Conservation (phyloP, 2,329 filamentous ascomycete species). For the Aphanoascus verrucosus region DNA sequence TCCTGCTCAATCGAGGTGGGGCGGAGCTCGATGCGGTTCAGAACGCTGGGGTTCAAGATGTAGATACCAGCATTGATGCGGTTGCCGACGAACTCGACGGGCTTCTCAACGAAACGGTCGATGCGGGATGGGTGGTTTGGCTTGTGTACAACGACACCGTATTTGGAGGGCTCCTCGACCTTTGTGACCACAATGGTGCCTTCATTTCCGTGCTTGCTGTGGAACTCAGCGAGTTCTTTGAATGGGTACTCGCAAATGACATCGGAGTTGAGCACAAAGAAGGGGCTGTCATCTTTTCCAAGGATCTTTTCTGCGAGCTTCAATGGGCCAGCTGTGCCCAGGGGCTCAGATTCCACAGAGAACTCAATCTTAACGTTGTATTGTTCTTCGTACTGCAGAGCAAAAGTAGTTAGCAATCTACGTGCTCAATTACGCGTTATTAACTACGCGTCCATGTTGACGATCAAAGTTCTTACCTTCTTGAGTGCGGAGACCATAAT, state of each 20-base stretch:
- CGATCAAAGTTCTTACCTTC: constrained; percentile 55
- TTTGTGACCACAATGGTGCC: constrained; percentile 98
- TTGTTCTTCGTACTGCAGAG: constrained; percentile 65
- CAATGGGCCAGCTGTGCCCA: constrained; percentile 87
- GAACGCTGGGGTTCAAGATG: constrained; percentile 86
- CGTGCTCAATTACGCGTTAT: background rate
- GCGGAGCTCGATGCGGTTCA: constrained; percentile 85
- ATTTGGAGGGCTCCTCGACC: constrained; percentile 97
- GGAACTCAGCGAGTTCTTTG: constrained; percentile 77
- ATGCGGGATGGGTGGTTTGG: constrained; percentile 82
- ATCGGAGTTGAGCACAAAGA: constrained; percentile 98
- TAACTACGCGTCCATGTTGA: too few species aligned
- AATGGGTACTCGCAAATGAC: constrained; percentile 98
- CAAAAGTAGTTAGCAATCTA: background rate
- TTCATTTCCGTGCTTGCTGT: constrained; percentile 85
- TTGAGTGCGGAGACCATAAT: constrained; percentile 90
- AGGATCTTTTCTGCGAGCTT: constrained; percentile 91
- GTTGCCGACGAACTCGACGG: constrained; percentile 96
- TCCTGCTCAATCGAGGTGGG: constrained; percentile 98
- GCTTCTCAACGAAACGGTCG: constrained; percentile 99
- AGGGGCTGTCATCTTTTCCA: constrained; percentile 83
- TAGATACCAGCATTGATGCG: constrained; percentile 98
- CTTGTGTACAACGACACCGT: constrained; percentile 97
- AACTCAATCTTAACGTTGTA: constrained; percentile 95
- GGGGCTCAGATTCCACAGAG: constrained; percentile 88